A percentile compares a stretch with the other conserved stretches of the same genome.
Evolutionary conservation across 2,329 filamentous ascomycete species (phyloP).

Genomic region (Claviceps lovelessii): DNA sequence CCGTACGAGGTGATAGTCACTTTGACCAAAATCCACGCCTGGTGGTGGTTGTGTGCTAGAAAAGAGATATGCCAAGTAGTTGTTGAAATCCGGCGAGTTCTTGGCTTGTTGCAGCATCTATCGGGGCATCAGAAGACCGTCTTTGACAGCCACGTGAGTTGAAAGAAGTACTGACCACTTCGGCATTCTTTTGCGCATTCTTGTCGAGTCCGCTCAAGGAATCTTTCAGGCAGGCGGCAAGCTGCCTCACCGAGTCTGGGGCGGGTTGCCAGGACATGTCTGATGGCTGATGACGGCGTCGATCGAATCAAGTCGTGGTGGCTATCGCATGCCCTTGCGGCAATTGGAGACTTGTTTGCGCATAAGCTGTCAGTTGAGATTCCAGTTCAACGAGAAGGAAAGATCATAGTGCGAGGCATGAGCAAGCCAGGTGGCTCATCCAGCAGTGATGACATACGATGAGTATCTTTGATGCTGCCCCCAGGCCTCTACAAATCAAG

Average conservation of each 20-base stretch:
- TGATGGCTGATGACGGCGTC: conserved; percentile 8
- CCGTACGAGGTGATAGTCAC: conserved; percentile 62
- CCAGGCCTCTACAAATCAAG: conserved; percentile 1
- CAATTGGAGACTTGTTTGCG: neutral
- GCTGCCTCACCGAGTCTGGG: conserved; percentile 74
- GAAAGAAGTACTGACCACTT: conserved; percentile 46
- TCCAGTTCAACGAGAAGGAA: neutral
- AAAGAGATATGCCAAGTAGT: conserved; percentile 88
- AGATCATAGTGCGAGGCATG: neutral
- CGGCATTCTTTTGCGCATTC: conserved; percentile 73
- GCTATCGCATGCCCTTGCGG: neutral
- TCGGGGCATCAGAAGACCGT: conserved; percentile 6
- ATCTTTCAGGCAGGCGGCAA: conserved; percentile 79
- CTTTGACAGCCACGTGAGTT: neutral
- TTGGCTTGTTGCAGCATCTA: conserved; percentile 92
- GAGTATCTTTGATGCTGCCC: neutral
- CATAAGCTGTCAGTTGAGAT: neutral
- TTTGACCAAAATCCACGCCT: conserved; percentile 41
- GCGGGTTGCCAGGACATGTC: conserved; percentile 88
- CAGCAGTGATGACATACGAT: conserved; percentile 1
- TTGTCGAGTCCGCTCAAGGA: conserved; percentile 77
- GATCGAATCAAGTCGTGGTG: neutral
- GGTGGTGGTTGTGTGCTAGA: conserved; percentile 51
- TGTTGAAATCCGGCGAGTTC: conserved; percentile 82
- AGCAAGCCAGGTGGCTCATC: neutral